Base-by-base conservation (phyloP, 352 stramenopile species). In the Saprolegnia parasitica region DNA sequence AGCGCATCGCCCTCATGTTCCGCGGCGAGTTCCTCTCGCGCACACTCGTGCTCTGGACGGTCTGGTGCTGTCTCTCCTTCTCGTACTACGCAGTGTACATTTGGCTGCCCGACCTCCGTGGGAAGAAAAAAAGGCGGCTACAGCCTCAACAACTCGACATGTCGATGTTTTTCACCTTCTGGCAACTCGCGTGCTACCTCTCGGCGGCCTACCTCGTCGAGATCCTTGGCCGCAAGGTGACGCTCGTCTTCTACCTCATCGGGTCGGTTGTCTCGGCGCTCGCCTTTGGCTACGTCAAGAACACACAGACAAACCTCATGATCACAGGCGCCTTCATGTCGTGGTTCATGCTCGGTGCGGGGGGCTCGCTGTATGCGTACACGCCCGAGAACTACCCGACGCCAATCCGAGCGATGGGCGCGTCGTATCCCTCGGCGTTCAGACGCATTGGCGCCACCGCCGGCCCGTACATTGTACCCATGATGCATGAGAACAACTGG, bases 11-110 rank as follows among this genome's bases (percentile, higher is more conserved):
- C 9, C 52, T 90, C 72, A 73, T 89, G 32, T 89, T 89, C 70
- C 68, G 74, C 40, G 65, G 67, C 46, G 79, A 84, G 42, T 88
- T 86, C 68, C 72, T 72, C 35, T 64, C 80, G 20, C 81, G 81
- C 56, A 89, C 83, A 32, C 77, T 65, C 15, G 81, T 89, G 46
- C 54, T 90, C 54, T 90, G 83, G 81, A 85, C 78, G 68, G 77
- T 90, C 24, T 90, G 83, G 83, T 82, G 86, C 56, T 76, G 77
- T 45, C 84, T 90, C 37, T 84, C 79, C 40, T 85, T 90, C 74
- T 83, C 83, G 37, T 90, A 88, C 77, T 89, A 87, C 62, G 78
- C 81, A 42, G 81, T 90, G 40, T 89, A 86, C 72, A 86, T 87
- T 56, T 81, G 85, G 74, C 52, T 90, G 55, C 81, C 81, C 8